Conservation (phyloP, 257 asterid species). For the Handroanthus guayacan region DNA sequence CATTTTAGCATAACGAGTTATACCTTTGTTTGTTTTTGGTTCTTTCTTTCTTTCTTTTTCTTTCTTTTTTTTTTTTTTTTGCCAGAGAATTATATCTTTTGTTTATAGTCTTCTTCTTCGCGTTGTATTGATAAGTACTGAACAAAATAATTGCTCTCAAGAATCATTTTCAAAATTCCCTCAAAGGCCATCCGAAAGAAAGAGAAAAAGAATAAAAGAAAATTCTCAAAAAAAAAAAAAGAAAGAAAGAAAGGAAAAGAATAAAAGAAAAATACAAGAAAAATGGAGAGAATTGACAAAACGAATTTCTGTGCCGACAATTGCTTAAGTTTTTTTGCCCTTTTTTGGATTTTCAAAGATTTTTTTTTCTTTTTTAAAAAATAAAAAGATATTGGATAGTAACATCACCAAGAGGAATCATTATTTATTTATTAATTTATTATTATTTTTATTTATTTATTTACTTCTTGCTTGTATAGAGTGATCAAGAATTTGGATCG, state of each 20-base stretch:
- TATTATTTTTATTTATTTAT: too few relatives aligned
- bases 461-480: too few relatives aligned
- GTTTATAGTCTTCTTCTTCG: not conserved
- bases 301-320: not conserved
- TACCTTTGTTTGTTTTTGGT: too few relatives aligned
- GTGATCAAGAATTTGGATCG: too few relatives aligned
- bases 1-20: too few relatives aligned
- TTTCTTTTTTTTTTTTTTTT: not conserved
- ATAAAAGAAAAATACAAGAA: not conserved
- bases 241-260: not conserved
- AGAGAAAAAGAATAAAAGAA: not conserved
- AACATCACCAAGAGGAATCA: too few relatives aligned
- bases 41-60: not conserved
- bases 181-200: slow-evolving; percentile 19
- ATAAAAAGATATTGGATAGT: too few relatives aligned
- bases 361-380: too few relatives aligned
- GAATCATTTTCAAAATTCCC: slow-evolving; percentile 26
- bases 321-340: not conserved
- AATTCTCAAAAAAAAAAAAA: not conserved
- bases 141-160: slow-evolving; percentile 26
- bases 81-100: not conserved
- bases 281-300: slow-evolving; percentile 3
- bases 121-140: not conserved
- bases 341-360: slow-evolving; percentile 8
- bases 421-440: too few relatives aligned